Conservation (phyloP, 148 eudicot species). For the Arctostaphylos glauca region DNA sequence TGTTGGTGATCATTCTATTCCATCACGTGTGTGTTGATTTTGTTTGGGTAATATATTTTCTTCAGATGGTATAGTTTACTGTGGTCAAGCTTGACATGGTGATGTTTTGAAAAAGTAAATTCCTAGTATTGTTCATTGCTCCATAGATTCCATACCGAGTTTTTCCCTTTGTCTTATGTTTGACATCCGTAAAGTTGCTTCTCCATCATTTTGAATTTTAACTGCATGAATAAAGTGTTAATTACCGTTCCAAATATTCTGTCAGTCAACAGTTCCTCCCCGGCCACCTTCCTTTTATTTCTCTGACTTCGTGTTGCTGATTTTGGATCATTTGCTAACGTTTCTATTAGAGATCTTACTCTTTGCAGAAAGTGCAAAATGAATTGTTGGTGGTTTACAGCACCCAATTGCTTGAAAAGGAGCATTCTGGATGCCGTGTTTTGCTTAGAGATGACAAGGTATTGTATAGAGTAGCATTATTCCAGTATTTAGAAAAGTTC, state of each 20-base stretch:
- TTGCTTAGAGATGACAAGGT: constrained; percentile 73
- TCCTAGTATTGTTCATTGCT: not conserved
- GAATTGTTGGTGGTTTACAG: constrained; percentile 49
- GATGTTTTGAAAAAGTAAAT: not conserved
- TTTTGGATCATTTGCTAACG: not conserved
- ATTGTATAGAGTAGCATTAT: not conserved
- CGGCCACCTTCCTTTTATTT: not conserved
- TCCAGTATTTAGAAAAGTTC: not conserved
- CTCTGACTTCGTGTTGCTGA: not conserved
- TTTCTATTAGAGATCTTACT: not conserved
- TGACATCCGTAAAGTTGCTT: not conserved
- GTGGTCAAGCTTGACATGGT: not conserved
- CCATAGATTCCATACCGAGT: not conserved
- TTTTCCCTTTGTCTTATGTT: not conserved
- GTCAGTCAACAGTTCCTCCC: not conserved
- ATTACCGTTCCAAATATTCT: not conserved
- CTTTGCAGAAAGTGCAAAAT: constrained; percentile 49
- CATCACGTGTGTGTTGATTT: not conserved
- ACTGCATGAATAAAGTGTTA: not conserved
- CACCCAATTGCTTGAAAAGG: constrained; percentile 30
- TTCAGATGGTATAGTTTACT: not conserved
- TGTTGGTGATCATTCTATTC: not conserved
- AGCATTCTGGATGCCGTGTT: constrained; percentile 48
- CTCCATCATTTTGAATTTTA: not conserved
- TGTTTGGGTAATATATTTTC: not conserved